These are phyloP conservation scores for Daldinia caldariorum DNA, from an alignment of 495 filamentous ascomycete genomes.

Conservation along the genomic window DNA sequence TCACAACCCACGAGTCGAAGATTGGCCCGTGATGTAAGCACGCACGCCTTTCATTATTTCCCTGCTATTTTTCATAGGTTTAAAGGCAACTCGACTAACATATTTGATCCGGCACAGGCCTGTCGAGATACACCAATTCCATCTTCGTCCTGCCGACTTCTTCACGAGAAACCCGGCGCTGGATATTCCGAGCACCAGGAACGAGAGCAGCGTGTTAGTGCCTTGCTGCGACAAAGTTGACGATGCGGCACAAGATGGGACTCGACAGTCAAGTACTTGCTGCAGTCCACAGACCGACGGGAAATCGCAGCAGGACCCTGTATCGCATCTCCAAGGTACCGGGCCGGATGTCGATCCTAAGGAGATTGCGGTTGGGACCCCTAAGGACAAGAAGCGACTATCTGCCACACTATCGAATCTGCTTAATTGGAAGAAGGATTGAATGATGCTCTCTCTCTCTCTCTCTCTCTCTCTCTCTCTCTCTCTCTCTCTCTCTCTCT, in stretches of 20 bases:
- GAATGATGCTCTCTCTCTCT: neutral
- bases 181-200: constrained; percentile 63
- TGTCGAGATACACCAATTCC: constrained; percentile 67
- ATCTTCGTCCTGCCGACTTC: constrained; percentile 64
- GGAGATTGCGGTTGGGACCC: constrained; percentile 24
- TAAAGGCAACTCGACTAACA: constrained; percentile 2
- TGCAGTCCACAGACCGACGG: constrained; percentile 50
- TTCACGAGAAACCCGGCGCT: constrained; percentile 65
- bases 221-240: constrained; percentile 39
- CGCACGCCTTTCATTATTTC: constrained; percentile 7
- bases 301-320: constrained; percentile 41
- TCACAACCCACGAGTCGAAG: constrained; percentile 68
- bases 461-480: no score
- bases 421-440: constrained; percentile 46
- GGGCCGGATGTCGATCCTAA: constrained; percentile 47
- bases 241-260: constrained; percentile 7
- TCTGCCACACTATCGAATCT: constrained; percentile 42
- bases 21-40: constrained; percentile 69
- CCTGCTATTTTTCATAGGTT: neutral
- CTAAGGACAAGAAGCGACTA: constrained; percentile 37
- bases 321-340: constrained; percentile 49
- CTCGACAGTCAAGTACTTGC: constrained; percentile 26
- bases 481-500: no score
- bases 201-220: constrained; percentile 62
- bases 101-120: constrained; percentile 53